Percentiles rank a stretch among this genome's conserved stretches.
phyloP scores from a whole-genome alignment of 352 stramenopile genomes.

The Phytopythium chamaehyphon region DNA sequence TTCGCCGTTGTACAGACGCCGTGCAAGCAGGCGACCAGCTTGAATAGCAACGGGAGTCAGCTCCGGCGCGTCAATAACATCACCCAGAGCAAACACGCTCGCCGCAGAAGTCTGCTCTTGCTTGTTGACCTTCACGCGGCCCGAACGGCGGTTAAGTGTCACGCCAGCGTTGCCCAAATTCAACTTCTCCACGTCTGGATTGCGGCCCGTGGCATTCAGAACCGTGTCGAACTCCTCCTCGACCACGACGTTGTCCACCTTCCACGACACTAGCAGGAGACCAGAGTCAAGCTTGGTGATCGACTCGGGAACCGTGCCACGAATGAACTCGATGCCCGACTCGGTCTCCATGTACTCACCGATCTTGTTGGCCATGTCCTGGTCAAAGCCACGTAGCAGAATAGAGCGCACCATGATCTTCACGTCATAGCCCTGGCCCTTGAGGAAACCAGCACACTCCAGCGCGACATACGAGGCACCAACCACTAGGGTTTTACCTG shows the following conservation, averaged over 20 bases:
- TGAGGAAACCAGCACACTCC: slow-evolving; percentile 97
- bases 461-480: slow-evolving; percentile 98
- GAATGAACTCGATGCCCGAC: slow-evolving; percentile 91
- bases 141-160: slow-evolving; percentile 85
- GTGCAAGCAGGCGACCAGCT: slow-evolving; percentile 87
- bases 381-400: slow-evolving; percentile 96
- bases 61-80: slow-evolving; percentile 96
- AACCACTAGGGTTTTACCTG: slow-evolving; percentile 96
- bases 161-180: slow-evolving; percentile 86
- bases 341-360: slow-evolving; percentile 91
- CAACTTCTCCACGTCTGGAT: slow-evolving; percentile 91
- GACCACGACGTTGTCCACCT: slow-evolving; percentile 41
- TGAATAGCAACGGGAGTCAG: slow-evolving; percentile 98
- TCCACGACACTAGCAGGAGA: slow-evolving; percentile 81
- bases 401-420: slow-evolving; percentile 97
- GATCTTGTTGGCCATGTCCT: slow-evolving; percentile 95
- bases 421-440: slow-evolving; percentile 94
- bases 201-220: slow-evolving; percentile 91
- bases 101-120: slow-evolving; percentile 93
- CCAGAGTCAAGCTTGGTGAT: slow-evolving; percentile 89
- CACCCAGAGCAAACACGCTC: slow-evolving; percentile 97
- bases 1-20: slow-evolving; percentile 88
- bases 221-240: slow-evolving; percentile 97
- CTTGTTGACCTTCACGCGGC: slow-evolving; percentile 84
- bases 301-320: slow-evolving; percentile 85